These are phyloP conservation scores for Rhizopogon rudus DNA, from an alignment of 768 basidiomycete species.

Conservation along the genomic window DNA sequence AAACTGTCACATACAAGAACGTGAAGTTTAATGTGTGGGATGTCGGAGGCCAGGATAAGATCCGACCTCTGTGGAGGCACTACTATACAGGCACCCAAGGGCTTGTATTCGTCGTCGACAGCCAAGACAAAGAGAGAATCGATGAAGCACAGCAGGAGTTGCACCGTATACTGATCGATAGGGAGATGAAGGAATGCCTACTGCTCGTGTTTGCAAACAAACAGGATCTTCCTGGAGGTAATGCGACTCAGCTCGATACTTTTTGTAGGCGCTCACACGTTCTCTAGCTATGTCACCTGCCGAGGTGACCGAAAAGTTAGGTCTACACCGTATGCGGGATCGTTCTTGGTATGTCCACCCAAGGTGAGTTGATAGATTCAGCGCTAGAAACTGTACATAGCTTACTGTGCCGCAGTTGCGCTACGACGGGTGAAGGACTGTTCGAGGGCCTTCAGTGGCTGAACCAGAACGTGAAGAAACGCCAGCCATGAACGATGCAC, in stretches of 20 bases:
- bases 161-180: constrained; percentile 91
- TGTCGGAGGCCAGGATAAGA: constrained; percentile 99
- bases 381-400: constrained; percentile 1
- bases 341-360: constrained; percentile 99
- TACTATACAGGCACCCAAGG: constrained; percentile 99
- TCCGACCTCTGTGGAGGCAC: constrained; percentile 96
- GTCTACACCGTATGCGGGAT: constrained; percentile 93
- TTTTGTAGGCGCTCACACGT: constrained; percentile 1
- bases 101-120: constrained; percentile 97
- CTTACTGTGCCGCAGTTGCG: constrained; percentile 54
- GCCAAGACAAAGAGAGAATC: constrained; percentile 90
- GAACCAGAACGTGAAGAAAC: constrained; percentile 95
- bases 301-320: constrained; percentile 96
- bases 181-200: constrained; percentile 98
- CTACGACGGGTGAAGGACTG: constrained; percentile 93
- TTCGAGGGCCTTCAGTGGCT: constrained; percentile 98
- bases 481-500: constrained; percentile 53
- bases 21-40: constrained; percentile 96
- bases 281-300: constrained; percentile 90
- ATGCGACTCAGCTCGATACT: constrained; percentile 3
- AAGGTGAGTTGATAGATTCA: constrained; percentile 50
- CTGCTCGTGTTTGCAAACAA: constrained; percentile 99
- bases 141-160: constrained; percentile 96
- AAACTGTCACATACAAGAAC: constrained; percentile 99
- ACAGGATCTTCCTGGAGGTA: constrained; percentile 96